Evolutionary conservation across 1,284 basidiomycete species (phyloP), one percentile per base, ranked within the genome.

Genomic region (Leccinum subfulvum): DNA sequence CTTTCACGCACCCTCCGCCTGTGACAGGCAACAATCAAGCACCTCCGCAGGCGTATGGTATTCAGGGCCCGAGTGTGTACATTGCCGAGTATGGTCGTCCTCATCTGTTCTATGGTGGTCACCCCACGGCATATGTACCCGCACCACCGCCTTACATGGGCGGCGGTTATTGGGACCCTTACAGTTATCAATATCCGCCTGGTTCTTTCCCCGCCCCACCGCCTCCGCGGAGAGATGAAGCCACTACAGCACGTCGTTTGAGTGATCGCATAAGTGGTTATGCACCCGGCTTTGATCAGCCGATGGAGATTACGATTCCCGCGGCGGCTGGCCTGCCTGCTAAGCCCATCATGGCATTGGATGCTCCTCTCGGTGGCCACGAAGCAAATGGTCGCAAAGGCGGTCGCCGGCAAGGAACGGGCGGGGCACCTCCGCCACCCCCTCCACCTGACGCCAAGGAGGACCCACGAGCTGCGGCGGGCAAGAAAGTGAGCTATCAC

Each of bases 381-480:
- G 71, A 74, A 63, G 67, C 64, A 3, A 72, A 69, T 57, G 74
- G 75, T 28, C 82, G 84, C 59, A 83, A 77, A 68, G 70, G 71
- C 16, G 73, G 72, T 53, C 70, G 77, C 58, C 70, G 73, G 62
- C 66, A 75, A 71, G 80, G 69, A 68, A 76, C 58, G 75, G 76
- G 71, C 69, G 78, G 70, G 73, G 73, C 63, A 72, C 83, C 83
- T 1, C 84, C 83, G 3, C 88, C 89, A 2, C 90, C 90, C 1
- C 91, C 91, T 16, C 91, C 91, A 14, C 88, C 90, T 59, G 89
- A 93, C 77, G 91, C 89, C 37, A 92, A 91, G 76, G 91, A 93
- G 74, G 91, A 93, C 74, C 91, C 91, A n/a, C 78, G 91, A 60
- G 91, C 91, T n/a, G 86, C 88, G 47, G 88, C 88, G 41, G 91